Evolutionary conservation across 192 early-diverging fungal species (phyloP).

Genomic region (Piromyces sp.): DNA sequence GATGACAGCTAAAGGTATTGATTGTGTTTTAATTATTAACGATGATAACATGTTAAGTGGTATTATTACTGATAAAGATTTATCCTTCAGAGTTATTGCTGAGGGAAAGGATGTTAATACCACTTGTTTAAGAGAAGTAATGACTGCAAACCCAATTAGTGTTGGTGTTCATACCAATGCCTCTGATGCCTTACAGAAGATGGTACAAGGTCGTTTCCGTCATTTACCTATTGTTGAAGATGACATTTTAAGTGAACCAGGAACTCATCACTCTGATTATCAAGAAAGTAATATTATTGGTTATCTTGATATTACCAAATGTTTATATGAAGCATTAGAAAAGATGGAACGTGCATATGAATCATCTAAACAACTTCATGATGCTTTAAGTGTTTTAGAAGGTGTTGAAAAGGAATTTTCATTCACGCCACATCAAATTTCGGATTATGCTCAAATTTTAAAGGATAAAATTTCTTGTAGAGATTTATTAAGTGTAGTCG

Average conservation of each 20-base stretch:
- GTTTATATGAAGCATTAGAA: conserved; percentile 66
- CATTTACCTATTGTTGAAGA: conserved; percentile 75
- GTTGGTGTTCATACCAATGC: conserved; percentile 58
- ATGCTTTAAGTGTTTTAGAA: conserved; percentile 64
- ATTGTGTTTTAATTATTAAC: conserved; percentile 89
- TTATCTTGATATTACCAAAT: conserved; percentile 68
- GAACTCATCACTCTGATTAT: neutral
- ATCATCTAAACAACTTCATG: conserved; percentile 61
- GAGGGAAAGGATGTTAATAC: conserved; percentile 24
- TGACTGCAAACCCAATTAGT: conserved; percentile 79
- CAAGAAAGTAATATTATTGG: conserved; percentile 64
- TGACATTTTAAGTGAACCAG: neutral
- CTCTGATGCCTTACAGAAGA: conserved; percentile 62
- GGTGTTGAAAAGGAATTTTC: conserved; percentile 9
- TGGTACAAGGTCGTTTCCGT: conserved; percentile 67
- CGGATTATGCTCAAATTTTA: neutral
- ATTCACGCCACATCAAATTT: neutral
- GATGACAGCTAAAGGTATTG: conserved; percentile 93
- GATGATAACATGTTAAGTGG: conserved; percentile 77
- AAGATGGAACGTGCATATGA: conserved; percentile 72
- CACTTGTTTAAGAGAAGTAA: conserved; percentile 54
- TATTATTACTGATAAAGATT: conserved; percentile 96
- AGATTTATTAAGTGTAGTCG: conserved; percentile 2
- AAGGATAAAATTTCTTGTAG: neutral
- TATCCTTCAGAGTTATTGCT: conserved; percentile 87